phyloP scores from a whole-genome alignment of 352 stramenopile species.

The Aphanomyces cochlioides region DNA sequence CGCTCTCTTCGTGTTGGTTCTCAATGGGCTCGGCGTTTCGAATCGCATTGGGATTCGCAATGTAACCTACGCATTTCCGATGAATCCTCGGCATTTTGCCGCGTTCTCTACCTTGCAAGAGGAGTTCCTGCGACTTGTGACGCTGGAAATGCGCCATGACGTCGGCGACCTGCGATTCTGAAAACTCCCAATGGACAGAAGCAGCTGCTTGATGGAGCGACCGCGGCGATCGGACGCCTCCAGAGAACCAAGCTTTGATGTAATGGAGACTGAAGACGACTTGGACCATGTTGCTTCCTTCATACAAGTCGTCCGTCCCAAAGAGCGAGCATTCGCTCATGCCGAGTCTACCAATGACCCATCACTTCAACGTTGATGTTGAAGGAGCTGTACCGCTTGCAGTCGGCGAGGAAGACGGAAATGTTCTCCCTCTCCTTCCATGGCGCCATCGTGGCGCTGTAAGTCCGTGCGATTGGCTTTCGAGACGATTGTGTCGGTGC shows the following conservation, averaged over 20 bases:
- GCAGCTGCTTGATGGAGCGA: neutral
- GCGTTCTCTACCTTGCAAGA: conserved; percentile 13
- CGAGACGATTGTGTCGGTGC: conserved; percentile 37
- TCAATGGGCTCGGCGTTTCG: too few relatives aligned
- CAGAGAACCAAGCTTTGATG: conserved; percentile 26
- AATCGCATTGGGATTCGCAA: too few relatives aligned
- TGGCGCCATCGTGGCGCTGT: conserved; percentile 62
- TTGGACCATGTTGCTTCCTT: conserved; percentile 82
- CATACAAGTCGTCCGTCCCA: conserved; percentile 79
- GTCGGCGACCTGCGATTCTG: neutral
- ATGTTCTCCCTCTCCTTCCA: conserved; percentile 86
- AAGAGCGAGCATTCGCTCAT: conserved; percentile 81
- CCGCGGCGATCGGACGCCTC: conserved; percentile 8
- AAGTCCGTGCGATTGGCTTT: conserved; percentile 50
- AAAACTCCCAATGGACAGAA: conserved; percentile 3
- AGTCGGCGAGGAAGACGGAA: conserved; percentile 74
- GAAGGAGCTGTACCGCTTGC: conserved; percentile 49
- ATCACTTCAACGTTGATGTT: too few relatives aligned
- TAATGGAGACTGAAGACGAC: conserved; percentile 75
- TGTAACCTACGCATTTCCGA: too few relatives aligned
- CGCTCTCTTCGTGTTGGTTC: too few relatives aligned
- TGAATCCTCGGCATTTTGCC: neutral
- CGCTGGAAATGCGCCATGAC: conserved; percentile 6
- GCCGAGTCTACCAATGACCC: conserved; percentile 43
- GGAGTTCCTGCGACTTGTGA: conserved; percentile 7